A percentile compares a stretch with the other conserved stretches of the same genome.
Evolutionary conservation across 2,329 filamentous ascomycete genomes (phyloP).

Genomic region (Scedosporium aurantiacum): DNA sequence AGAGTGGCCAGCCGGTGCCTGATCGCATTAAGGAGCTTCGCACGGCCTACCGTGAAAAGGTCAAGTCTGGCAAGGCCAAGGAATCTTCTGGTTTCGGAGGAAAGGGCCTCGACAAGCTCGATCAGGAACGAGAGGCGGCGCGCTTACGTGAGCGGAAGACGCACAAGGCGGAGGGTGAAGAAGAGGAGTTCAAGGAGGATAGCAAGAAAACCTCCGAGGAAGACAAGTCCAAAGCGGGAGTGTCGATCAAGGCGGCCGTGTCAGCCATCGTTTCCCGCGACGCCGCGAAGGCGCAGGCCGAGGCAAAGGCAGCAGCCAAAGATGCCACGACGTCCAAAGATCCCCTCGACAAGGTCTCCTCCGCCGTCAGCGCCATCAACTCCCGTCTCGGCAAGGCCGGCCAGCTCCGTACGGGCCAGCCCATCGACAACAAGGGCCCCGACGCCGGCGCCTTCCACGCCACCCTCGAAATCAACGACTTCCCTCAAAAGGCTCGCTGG

Average conservation of each 20-base stretch:
- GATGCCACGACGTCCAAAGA: slow-evolving; percentile 40
- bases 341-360: slow-evolving; percentile 73
- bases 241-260: slow-evolving; percentile 52
- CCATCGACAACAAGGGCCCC: slow-evolving; percentile 96
- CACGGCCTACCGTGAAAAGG: slow-evolving; percentile 73
- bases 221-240: slow-evolving; percentile 58
- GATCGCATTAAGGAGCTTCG: slow-evolving; percentile 55
- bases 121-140: slow-evolving; percentile 81
- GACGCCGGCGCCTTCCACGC: slow-evolving; percentile 96
- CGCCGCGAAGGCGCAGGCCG: slow-evolving; percentile 30
- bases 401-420: slow-evolving; percentile 80
- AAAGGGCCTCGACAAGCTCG: slow-evolving; percentile 83
- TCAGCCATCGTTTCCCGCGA: slow-evolving; percentile 46
- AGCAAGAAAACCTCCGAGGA: slow-evolving; percentile 59
- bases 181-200: slow-evolving; percentile 75
- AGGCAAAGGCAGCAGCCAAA: slow-evolving; percentile 13
- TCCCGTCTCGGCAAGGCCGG: slow-evolving; percentile 80
- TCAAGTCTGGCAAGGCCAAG: slow-evolving; percentile 86
- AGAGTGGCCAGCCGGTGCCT: slow-evolving; percentile 77
- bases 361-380: slow-evolving; percentile 87
- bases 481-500: slow-evolving; percentile 97
- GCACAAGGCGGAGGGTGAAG: slow-evolving; percentile 76
- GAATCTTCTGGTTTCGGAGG: slow-evolving; percentile 85
- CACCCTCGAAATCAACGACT: slow-evolving; percentile 97
- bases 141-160: slow-evolving; percentile 78